Base-by-base conservation (phyloP, 352 stramenopile genomes). In the Phytophthora cryptogea region DNA sequence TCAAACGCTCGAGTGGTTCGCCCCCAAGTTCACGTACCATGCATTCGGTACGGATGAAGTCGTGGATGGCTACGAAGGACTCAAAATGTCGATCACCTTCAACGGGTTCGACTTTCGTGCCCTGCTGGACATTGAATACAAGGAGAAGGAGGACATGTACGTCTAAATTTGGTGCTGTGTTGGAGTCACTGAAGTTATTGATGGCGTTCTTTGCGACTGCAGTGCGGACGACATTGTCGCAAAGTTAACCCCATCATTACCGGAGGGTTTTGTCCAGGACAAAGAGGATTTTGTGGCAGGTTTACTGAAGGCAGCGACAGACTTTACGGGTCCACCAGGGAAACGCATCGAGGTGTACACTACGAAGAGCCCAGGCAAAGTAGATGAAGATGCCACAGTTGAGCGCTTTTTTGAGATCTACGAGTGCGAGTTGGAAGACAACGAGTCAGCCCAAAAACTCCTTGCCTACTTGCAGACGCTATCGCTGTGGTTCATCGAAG, bases 401-500 rank as follows among this genome's bases (percentile, higher is more conserved):
- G 51, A 78, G 26, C 60, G 70, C 1, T 4, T 55, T 27, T 93
- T 92, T 66, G 74, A 91, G 50, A 82, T 92, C 37, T 91, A 90
- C 30, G 80, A 89, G 59, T 86, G 68, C 32, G 35, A 59, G 8
- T 44, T 93, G 13, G 79, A 80, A 26, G 71, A 86, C 17, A 85
- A 92, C 30, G 63, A 72, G 11, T 40, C 39, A 2, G 78, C 80
- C 4, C 80, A 89, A 36, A 75, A 70, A 16, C 70, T 93, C 9
- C 74, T 83, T 17, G 58, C 61, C 14, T 91, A 89, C 23, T 58
- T 93, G 47, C 83, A 95, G 46, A 93, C 80, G 28, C 60, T 81
- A 45, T 73, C 86, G 60, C 63, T 90, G 13, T 95, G 83, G 83
- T 93, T 93, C 60, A 93, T 95, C 53, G 86, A 95, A 88, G 86